Percentiles rank a stretch among this genome's conserved stretches.
These are phyloP conservation scores for Ophiocordyceps unilateralis DNA, from an alignment of 2,329 filamentous ascomycete species.

Conservation along the genomic window DNA sequence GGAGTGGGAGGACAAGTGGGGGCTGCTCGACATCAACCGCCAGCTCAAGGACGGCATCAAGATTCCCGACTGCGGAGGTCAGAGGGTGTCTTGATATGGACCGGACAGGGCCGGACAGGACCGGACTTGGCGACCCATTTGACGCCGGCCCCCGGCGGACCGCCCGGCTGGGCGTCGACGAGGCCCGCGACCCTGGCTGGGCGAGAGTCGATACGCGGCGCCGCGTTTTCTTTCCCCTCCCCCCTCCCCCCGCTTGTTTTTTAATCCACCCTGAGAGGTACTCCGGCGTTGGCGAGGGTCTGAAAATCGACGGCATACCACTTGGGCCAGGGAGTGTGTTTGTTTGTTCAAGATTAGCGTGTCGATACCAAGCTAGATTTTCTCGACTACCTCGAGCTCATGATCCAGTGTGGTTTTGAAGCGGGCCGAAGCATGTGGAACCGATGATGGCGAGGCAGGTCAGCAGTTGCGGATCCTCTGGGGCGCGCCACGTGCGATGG, in stretches of 20 bases:
- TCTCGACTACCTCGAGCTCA: not conserved
- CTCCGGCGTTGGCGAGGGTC: not conserved
- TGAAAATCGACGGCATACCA: not conserved
- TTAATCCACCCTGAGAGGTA: not conserved
- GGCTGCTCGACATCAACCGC: constrained; percentile 69
- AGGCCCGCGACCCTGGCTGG: too few species aligned
- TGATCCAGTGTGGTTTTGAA: not conserved
- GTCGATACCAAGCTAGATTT: not conserved
- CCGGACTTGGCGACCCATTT: too few species aligned
- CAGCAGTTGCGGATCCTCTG: not conserved
- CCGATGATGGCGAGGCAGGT: not conserved
- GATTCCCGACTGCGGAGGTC: constrained; percentile 75
- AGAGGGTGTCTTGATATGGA: constrained; percentile 35
- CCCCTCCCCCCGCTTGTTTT: not conserved
- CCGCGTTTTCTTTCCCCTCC: too few species aligned
- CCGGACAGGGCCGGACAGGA: too few species aligned
- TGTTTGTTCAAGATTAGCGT: not conserved
- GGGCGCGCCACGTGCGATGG: not conserved
- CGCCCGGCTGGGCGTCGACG: too few species aligned
- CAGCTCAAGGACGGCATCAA: constrained; percentile 69
- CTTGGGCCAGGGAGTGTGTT: not conserved
- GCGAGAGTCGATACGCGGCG: not conserved
- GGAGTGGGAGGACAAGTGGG: constrained; percentile 93
- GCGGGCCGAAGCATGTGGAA: not conserved
- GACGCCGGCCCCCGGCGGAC: too few species aligned